Base-by-base conservation (phyloP, 192 early-diverging fungal species). In the Dissophora ornata region DNA sequence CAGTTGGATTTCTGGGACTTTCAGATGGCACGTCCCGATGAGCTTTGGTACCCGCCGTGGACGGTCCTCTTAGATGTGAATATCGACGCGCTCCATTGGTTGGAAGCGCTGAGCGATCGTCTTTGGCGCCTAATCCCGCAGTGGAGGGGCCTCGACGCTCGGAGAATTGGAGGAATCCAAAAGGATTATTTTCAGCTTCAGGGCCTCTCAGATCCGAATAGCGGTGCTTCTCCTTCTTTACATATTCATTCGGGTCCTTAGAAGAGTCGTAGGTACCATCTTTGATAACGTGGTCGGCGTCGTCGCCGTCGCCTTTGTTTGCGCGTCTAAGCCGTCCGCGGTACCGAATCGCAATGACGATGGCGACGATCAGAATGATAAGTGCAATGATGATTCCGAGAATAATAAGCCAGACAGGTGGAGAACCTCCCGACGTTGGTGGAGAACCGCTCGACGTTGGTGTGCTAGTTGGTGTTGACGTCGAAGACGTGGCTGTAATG, bases 31-130 rank as follows among this genome's bases (percentile, higher is more conserved):
- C 9, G 28, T 53, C 29, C 21, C 28, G 54, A 24, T 40, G 7
- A n/a, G 52, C 4, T 19, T 33, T 15, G 6, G 11, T 13, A 2
- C 36, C 54, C 2, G 32, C 33, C 28, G 36, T 40, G 11, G 54
- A 40, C 1, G 54, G 54, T 9, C 36, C 36, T 36, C 54, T 36
- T 18, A 56, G 13, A 10, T 56, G 54, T n/a, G 54, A 56, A 21
- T 22, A 40, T 1, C 54, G 33, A 21, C 30, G 54, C 4, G 12
- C 4, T 10, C 44, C 44, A 16, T 45, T n/a, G 4, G 9, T n/a
- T 36, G 33, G 1, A 56, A 38, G 13, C 21, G 34, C 54, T 21
- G n/a, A 8, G 21, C 16, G 54, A 19, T 36, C 19, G 19, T 40
- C 54, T 22, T 45, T 45, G 44, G 44, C 44, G 15, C 44, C 44